Evolutionary conservation across 192 early-diverging fungal species (phyloP).

Genomic region (Entomortierella beljakovae): DNA sequence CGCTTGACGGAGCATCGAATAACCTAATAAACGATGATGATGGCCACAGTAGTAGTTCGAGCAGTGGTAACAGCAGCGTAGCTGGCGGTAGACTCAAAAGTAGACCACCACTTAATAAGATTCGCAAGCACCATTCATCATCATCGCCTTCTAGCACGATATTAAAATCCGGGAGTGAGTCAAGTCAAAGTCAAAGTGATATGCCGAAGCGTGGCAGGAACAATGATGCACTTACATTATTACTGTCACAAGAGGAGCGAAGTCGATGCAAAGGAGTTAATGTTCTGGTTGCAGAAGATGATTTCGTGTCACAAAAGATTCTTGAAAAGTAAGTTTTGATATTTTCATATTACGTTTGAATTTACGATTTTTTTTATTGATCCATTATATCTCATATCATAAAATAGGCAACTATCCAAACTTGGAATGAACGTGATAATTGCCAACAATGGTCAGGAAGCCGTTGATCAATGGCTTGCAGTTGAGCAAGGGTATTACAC

Average conservation of each 20-base stretch:
- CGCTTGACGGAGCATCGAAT: not conserved
- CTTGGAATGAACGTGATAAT: constrained; percentile 49
- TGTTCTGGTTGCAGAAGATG: constrained; percentile 48
- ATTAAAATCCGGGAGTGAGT: too few species aligned
- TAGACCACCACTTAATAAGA: not conserved
- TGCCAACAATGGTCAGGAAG: constrained; percentile 47
- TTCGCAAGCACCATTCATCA: not conserved
- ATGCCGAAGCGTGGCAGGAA: constrained; percentile 33
- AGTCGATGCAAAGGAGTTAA: constrained; percentile 29
- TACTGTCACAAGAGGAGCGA: constrained; percentile 33
- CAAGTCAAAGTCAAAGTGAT: not conserved
- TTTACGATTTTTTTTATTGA: not conserved
- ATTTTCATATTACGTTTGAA: too few species aligned
- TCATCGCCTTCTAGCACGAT: not conserved
- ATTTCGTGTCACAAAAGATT: constrained; percentile 53
- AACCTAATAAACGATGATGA: not conserved
- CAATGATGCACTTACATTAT: constrained; percentile 38
- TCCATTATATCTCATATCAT: not conserved
- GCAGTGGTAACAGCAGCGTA: not conserved
- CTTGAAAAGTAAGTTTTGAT: constrained; percentile 37
- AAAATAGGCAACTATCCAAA: constrained; percentile 40
- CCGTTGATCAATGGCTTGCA: constrained; percentile 34
- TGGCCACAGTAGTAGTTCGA: not conserved
- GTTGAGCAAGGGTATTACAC: constrained; percentile 40
- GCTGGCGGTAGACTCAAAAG: not conserved